Evolutionary conservation across 805 yeast genomes (phyloP).

Genomic region (Hanseniaspora nectarophila): DNA sequence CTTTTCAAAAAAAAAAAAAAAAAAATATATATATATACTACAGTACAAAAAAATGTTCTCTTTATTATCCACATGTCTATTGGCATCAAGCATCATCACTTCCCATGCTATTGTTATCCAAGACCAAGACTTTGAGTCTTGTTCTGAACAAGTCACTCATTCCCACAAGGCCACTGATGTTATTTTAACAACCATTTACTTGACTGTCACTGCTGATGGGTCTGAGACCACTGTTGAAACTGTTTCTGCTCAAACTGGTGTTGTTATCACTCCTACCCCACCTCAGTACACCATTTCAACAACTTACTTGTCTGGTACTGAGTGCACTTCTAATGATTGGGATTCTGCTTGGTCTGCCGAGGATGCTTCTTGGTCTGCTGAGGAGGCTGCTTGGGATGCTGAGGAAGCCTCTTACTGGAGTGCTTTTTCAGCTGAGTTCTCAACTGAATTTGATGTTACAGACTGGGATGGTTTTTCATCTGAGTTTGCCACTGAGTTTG

Average conservation of each 20-base stretch:
- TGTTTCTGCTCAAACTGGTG: neutral
- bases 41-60: neutral
- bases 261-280: too few relatives aligned
- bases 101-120: neutral
- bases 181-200: neutral
- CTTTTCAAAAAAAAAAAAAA: too few relatives aligned
- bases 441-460: too few relatives aligned
- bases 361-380: too few relatives aligned
- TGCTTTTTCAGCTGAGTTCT: too few relatives aligned
- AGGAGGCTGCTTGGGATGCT: too few relatives aligned
- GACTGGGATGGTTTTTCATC: too few relatives aligned
- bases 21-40: too few relatives aligned
- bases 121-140: neutral
- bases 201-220: neutral
- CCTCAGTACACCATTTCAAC: neutral
- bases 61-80: neutral
- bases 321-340: too few relatives aligned
- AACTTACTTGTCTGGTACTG: neutral
- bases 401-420: too few relatives aligned
- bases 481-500: too few relatives aligned
- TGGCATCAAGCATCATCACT: neutral
- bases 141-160: neutral
- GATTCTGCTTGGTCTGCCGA: too few relatives aligned
- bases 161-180: neutral
- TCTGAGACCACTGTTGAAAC: neutral